These are phyloP conservation scores for Ormosia semicastrata DNA, from an alignment of 306 rosid species.

Conservation along the genomic window DNA sequence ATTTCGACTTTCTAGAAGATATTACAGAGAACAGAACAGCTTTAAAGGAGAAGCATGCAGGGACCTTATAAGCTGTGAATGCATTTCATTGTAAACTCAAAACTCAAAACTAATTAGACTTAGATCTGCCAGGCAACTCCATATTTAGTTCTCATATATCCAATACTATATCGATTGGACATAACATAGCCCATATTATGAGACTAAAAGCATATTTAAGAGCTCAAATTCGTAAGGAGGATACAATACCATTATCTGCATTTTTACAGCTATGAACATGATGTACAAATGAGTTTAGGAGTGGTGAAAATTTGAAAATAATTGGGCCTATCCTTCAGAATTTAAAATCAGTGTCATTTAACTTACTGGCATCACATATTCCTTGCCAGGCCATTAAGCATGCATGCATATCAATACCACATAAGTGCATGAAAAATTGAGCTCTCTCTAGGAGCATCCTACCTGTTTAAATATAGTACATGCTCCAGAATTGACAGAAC, in stretches of 20 bases:
- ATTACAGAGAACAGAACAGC: not conserved
- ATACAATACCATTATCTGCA: not conserved
- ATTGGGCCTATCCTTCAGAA: not conserved
- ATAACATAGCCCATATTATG: not conserved
- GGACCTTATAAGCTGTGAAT: not conserved
- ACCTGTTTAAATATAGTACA: constrained; percentile 87
- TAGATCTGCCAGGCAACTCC: not conserved
- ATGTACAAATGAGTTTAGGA: not conserved
- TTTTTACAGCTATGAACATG: not conserved
- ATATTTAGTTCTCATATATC: not conserved
- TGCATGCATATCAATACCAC: not conserved
- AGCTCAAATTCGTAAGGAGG: not conserved
- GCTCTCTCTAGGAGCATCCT: not conserved
- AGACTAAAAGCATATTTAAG: not conserved
- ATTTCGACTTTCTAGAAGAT: not conserved
- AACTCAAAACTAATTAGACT: not conserved
- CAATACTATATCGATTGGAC: not conserved
- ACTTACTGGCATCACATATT: not conserved
- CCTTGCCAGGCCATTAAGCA: not conserved
- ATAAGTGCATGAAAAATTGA: not conserved
- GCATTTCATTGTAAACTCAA: not conserved
- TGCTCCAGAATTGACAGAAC: constrained; percentile 68
- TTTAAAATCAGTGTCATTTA: not conserved
- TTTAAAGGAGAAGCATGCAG: not conserved
- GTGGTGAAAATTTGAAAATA: not conserved